Percentiles rank a stretch among this genome's conserved stretches.
Conservation (phyloP, 306 rosid species). For the Vigna angularis region DNA sequence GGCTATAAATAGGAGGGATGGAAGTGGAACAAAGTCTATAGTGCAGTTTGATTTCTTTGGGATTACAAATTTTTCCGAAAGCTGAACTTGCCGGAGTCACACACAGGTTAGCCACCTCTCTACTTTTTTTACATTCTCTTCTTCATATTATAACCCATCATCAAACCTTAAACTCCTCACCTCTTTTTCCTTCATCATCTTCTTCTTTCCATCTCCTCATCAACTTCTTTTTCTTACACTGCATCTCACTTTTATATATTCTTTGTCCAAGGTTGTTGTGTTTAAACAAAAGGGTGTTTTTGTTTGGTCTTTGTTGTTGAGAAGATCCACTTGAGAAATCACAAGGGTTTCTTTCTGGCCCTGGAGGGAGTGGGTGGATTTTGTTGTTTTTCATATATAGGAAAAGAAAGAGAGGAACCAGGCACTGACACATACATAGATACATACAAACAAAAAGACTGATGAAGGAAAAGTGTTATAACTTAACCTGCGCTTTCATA, state of each 20-base stretch:
- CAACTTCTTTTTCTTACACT: no score
- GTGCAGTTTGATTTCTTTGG: constrained; percentile 62
- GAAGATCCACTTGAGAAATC: neutral
- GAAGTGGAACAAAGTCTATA: constrained; percentile 51
- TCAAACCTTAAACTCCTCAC: neutral
- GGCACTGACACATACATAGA: neutral
- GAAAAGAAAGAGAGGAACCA: constrained; percentile 12
- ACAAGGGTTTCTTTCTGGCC: constrained; percentile 24
- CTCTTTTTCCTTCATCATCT: constrained; percentile 1
- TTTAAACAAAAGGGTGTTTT: neutral
- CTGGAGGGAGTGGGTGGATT: neutral
- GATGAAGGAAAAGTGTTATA: neutral
- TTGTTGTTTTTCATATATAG: constrained; percentile 18
- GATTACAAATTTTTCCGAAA: constrained; percentile 66
- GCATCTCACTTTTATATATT: no score
- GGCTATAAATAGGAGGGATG: constrained; percentile 58
- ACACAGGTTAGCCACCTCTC: constrained; percentile 54
- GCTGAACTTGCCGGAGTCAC: constrained; percentile 63
- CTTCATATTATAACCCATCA: neutral
- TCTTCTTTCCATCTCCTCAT: neutral
- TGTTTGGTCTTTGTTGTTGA: neutral
- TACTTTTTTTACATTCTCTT: neutral
- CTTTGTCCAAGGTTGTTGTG: neutral
- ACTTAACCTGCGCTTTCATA: neutral
- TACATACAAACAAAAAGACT: neutral